phyloP scores from a whole-genome alignment of 1,139 yeast species.

The Pichia kudriavzevii region DNA sequence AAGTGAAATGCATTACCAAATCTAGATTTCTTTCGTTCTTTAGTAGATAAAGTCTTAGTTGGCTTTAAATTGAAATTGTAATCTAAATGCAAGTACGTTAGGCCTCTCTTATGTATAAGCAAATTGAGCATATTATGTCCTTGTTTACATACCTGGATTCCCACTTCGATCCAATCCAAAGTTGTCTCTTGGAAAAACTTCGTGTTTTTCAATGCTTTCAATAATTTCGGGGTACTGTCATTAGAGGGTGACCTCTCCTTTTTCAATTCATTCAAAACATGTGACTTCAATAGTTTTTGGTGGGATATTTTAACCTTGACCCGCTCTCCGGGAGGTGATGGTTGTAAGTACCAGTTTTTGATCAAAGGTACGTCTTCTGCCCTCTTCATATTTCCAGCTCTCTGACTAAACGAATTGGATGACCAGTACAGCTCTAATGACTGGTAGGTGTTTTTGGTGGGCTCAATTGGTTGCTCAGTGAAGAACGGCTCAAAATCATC shows the following conservation, averaged over 20 bases:
- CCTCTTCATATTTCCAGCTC: conserved; percentile 64
- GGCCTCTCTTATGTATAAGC: conserved; percentile 82
- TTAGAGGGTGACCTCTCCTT: conserved; percentile 67
- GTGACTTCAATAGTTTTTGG: conserved; percentile 72
- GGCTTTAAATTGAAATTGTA: conserved; percentile 95
- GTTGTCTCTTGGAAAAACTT: conserved; percentile 87
- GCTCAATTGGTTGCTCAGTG: conserved; percentile 34
- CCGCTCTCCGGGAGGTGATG: conserved; percentile 54
- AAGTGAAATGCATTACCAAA: conserved; percentile 96
- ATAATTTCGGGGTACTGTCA: conserved; percentile 49
- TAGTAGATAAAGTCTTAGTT: conserved; percentile 90
- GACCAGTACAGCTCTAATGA: conserved; percentile 71
- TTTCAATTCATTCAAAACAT: conserved; percentile 68
- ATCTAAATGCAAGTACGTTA: conserved; percentile 88
- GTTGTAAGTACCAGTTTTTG: conserved; percentile 75
- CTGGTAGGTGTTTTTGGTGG: conserved; percentile 40
- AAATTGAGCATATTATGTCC: conserved; percentile 92
- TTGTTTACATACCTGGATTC: conserved; percentile 84
- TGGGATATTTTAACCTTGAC: conserved; percentile 78
- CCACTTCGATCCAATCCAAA: conserved; percentile 98
- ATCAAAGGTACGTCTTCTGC: conserved; percentile 87
- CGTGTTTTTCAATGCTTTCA: conserved; percentile 64
- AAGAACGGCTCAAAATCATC: conserved; percentile 38
- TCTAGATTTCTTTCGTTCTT: conserved; percentile 90
- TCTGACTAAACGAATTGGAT: conserved; percentile 75